Evolutionary conservation across 768 basidiomycete genomes (phyloP).

Genomic region (Amanita pallidorosea): DNA sequence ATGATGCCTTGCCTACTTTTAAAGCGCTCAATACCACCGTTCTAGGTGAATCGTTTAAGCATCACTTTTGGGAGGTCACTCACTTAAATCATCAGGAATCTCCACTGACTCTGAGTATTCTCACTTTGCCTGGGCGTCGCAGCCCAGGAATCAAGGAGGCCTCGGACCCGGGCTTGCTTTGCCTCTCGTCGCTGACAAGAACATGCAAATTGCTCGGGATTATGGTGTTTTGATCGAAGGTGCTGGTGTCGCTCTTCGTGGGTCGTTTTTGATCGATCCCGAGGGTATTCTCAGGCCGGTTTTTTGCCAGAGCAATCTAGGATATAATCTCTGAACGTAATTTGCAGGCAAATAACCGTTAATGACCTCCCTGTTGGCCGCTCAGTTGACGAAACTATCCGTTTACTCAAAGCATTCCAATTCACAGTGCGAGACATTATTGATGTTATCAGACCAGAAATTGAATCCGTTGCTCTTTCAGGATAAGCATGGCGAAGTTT

Average conservation of each 20-base stretch:
- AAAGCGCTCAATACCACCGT: constrained; percentile 62
- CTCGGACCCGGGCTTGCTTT: constrained; percentile 83
- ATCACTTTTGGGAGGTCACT: neutral
- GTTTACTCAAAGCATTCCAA: constrained; percentile 91
- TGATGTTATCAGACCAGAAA: neutral
- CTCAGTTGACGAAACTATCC: constrained; percentile 86
- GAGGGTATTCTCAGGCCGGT: constrained; percentile 60
- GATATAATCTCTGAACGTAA: neutral
- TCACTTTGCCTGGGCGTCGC: constrained; percentile 80
- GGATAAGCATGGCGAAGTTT: constrained; percentile 89
- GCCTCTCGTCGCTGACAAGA: constrained; percentile 72
- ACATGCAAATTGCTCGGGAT: constrained; percentile 69
- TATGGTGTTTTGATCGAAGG: constrained; percentile 88
- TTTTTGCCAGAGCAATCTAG: neutral
- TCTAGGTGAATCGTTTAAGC: constrained; percentile 42
- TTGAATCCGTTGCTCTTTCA: constrained; percentile 15
- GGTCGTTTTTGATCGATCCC: constrained; percentile 80
- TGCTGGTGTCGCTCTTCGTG: constrained; percentile 80
- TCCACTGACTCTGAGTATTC: constrained; percentile 88
- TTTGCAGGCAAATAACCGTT: constrained; percentile 67
- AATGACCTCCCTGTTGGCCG: constrained; percentile 95
- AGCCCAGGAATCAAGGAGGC: constrained; percentile 77
- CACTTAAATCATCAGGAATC: constrained; percentile 32
- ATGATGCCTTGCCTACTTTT: constrained; percentile 74
- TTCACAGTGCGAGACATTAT: constrained; percentile 46